Evolutionary conservation across 2,329 filamentous ascomycete genomes (phyloP), one percentile per base, ranked within the genome.

Genomic region (Magnaporthiopsis poae): DNA sequence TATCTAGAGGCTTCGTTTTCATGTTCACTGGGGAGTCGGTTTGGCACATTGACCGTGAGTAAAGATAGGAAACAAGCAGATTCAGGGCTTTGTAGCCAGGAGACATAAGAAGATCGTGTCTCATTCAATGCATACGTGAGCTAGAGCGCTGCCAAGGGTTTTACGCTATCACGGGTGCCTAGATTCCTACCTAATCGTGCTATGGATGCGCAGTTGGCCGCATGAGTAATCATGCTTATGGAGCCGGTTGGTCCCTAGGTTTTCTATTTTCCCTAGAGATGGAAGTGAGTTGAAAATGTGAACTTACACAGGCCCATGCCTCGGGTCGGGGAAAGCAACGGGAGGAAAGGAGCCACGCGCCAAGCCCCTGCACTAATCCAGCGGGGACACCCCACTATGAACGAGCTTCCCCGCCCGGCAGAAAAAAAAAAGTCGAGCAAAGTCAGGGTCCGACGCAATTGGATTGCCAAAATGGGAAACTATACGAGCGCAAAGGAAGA

Each of bases 351-450:
- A 29, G 59, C 9, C 25, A 35, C 33, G 27, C n/a, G 59, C 59
- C 21, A 29, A 18, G 60, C 29, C 25, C 25, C 25, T 31, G 56
- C 31, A 56, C 3, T 33, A 46, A 33, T 13, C 12, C 12, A 39
- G 36, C 33, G 39, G 56, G 52, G 12, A 11, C 12, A 46, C 64
- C 25, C 56, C 64, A 60, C 52, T 25, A 8, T 56, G 21, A 56
- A 56, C 7, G 39, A 46, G 39, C 33, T 4, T n/a, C n/a, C 27
- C 64, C 33, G 64, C 36, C 64, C 25, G 62, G 62, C 62, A 52
- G 63, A 59, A 64, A 56, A 64, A 64, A 64, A 60, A 64, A 21
- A 52, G 35, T 46, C 31, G 27, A 56, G n/a, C 39, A 63, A 63
- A 35, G 25, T 63, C 33, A 31, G 33, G 27, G 12, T 33, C 61